phyloP scores from a whole-genome alignment of 371 early-diverging fungal species.

The Thermomucor indicae-seudaticae region DNA sequence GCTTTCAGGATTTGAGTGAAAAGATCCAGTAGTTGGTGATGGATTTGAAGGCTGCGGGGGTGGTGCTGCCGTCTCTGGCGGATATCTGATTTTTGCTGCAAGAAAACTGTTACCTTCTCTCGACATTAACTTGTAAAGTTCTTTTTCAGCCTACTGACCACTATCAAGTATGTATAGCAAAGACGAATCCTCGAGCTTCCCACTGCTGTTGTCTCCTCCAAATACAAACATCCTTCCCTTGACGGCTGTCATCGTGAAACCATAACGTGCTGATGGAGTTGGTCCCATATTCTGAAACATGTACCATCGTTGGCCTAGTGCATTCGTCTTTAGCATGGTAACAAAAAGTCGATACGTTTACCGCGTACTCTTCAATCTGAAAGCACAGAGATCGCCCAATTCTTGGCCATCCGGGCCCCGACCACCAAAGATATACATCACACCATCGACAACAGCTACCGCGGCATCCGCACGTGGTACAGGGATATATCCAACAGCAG shows the following conservation, averaged over 20 bases:
- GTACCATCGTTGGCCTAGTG: slow-evolving; percentile 64
- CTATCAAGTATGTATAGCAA: slow-evolving; percentile 65
- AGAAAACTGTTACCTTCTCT: not conserved
- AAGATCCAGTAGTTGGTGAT: slow-evolving; percentile 7
- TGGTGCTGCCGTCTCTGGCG: slow-evolving; percentile 38
- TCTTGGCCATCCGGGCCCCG: slow-evolving; percentile 55
- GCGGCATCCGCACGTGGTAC: slow-evolving; percentile 63
- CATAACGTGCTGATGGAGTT: slow-evolving; percentile 61
- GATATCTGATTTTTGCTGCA: slow-evolving; percentile 69
- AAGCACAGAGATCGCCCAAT: slow-evolving; percentile 69
- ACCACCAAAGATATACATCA: slow-evolving; percentile 75
- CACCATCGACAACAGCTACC: slow-evolving; percentile 63
- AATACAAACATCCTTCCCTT: slow-evolving; percentile 61
- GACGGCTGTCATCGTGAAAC: slow-evolving; percentile 60
- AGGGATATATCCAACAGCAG: slow-evolving; percentile 62
- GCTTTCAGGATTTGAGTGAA: not conserved
- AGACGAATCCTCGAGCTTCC: slow-evolving; percentile 49
- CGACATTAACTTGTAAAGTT: not conserved
- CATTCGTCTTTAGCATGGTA: not conserved
- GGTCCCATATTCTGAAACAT: slow-evolving; percentile 73
- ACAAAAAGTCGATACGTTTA: not conserved
- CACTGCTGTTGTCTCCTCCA: slow-evolving; percentile 57
- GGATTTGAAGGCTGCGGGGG: slow-evolving; percentile 10
- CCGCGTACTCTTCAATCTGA: slow-evolving; percentile 57
- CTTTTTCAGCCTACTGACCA: slow-evolving; percentile 26